Percentiles rank a stretch among this genome's conserved stretches.
phyloP scores from a whole-genome alignment of 768 basidiomycete genomes.

The Chlorophyllum brunneum region DNA sequence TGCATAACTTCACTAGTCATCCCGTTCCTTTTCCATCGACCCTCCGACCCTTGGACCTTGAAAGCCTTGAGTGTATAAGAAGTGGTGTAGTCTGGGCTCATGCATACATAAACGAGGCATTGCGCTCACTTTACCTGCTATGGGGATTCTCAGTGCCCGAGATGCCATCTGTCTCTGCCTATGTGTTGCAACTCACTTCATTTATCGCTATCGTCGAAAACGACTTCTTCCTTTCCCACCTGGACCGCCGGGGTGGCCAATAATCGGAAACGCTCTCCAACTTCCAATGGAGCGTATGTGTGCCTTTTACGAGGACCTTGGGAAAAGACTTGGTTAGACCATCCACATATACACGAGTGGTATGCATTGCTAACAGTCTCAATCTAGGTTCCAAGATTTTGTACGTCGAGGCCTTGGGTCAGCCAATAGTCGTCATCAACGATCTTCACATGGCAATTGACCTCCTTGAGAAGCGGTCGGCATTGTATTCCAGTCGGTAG shows the following conservation, averaged over 20 bases:
- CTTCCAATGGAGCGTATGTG: background rate
- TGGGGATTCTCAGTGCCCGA: background rate
- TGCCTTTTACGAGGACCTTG: background rate
- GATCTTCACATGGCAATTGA: conserved; percentile 41
- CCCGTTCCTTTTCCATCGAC: no score
- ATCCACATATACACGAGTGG: background rate
- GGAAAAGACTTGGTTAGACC: background rate
- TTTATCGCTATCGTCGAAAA: background rate
- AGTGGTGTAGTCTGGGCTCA: no score
- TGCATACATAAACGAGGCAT: no score
- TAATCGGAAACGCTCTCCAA: conserved; percentile 11
- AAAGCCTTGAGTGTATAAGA: no score
- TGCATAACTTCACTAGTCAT: no score
- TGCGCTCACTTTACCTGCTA: background rate
- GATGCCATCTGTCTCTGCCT: background rate
- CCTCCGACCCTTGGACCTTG: no score
- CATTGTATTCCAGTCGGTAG: conserved; percentile 50
- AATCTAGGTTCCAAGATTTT: conserved; percentile 36
- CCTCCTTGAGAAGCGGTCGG: conserved; percentile 54
- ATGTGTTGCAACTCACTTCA: background rate
- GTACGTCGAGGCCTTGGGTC: conserved; percentile 48
- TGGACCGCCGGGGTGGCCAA: conserved; percentile 3
- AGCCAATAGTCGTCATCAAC: conserved; percentile 36
- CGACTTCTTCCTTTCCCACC: conserved; percentile 1
- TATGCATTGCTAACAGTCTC: background rate